Evolutionary conservation across 176 grass and related monocot species (phyloP), one percentile per base, ranked within the genome.

Genomic region (Otatea glauca): DNA sequence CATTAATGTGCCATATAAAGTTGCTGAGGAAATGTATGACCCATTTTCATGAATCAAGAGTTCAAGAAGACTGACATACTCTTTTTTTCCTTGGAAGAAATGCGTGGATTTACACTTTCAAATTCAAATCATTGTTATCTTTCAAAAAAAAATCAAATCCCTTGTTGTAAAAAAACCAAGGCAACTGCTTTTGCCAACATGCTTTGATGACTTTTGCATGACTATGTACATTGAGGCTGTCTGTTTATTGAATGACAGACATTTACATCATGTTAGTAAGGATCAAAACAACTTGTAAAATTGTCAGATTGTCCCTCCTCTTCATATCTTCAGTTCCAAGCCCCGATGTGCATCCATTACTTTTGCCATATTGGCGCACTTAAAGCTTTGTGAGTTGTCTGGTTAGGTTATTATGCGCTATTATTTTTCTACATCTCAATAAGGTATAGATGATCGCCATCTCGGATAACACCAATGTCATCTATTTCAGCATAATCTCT

Each of bases 401-500:
- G 10, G 43, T 83, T 84, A 79, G 68, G 29, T 69, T 87, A n/a
- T 83, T 54, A 60, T 77, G 37, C 76, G 18, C 34, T 68, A 47
- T 79, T 86, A 65, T 43, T 17, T 81, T 44, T 34, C 64, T 84
- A 87, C 38, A 75, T 88, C 71, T 93, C 72, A 87, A 92, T 68
- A 80, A 99, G 80, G 84, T 87, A 94, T 75, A 99, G 81, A 87
- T 94, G 83, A 32, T 99, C 96, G 1, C 88, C 96, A 65, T 99
- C 93, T 88, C 88, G 91, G 70, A 99, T 94, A 63, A 93, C 89
- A 77, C 62, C 34, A 29, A 94, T 91, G 78, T 96, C 91, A 76
- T 99, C 93, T 89, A 99, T 99, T 87, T 99, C 96, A 70, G 91
- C 93, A 17, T 89, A 63, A 78, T 96, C 96, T 94, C 76, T 75